Percentiles rank a stretch among this genome's conserved stretches.
These are phyloP conservation scores for Aspergillus sp. DNA, from an alignment of 2,329 filamentous ascomycete genomes.

Conservation along the genomic window DNA sequence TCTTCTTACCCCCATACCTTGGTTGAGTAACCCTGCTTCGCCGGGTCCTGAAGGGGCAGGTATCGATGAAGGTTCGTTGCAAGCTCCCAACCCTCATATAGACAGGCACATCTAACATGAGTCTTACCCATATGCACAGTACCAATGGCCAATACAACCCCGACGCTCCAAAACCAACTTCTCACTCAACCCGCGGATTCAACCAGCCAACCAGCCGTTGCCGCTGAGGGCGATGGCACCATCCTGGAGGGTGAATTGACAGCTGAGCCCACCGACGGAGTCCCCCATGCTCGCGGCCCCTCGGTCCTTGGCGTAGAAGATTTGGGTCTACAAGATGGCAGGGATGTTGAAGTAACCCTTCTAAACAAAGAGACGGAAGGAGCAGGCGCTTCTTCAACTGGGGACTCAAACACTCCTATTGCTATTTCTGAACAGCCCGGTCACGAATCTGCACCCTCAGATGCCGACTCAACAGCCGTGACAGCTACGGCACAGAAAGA, in stretches of 20 bases:
- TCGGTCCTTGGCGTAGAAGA: conserved; percentile 83
- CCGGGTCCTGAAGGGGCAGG: conserved; percentile 25
- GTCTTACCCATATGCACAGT: background rate
- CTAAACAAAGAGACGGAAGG: conserved; percentile 16
- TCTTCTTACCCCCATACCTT: conserved; percentile 88
- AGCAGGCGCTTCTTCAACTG: background rate
- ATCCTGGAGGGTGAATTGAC: conserved; percentile 27
- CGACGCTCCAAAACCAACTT: background rate
- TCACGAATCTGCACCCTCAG: conserved; percentile 8
- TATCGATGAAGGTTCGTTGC: conserved; percentile 22
- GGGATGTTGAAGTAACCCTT: conserved; percentile 45
- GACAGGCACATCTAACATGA: background rate
- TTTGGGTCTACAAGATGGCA: conserved; percentile 70
- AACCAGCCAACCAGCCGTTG: conserved; percentile 2
- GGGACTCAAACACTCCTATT: background rate
- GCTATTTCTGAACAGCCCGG: background rate
- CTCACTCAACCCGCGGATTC: conserved; percentile 1
- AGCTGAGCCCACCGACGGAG: conserved; percentile 59
- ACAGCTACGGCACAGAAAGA: background rate
- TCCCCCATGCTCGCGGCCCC: conserved; percentile 79
- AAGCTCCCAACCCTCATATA: background rate
- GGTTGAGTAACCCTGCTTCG: conserved; percentile 58
- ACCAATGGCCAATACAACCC: background rate
- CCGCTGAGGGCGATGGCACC: background rate
- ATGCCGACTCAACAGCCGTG: conserved; percentile 5